Evolutionary conservation across 1,284 basidiomycete species (phyloP).

Genomic region (Cystobasidium pallidum): DNA sequence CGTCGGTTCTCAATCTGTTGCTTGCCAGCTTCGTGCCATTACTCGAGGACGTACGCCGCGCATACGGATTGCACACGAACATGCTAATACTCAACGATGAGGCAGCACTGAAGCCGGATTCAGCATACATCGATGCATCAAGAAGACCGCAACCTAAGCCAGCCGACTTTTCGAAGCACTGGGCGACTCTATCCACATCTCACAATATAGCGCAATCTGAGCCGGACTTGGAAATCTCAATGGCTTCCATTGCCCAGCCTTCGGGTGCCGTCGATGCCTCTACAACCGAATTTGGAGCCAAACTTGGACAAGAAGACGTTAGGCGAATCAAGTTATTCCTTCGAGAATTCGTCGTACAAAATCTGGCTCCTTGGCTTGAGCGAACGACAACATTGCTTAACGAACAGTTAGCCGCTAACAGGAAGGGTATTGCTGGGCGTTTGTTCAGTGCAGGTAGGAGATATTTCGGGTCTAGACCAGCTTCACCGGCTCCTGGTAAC

Average conservation of each 20-base stretch:
- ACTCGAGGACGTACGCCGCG: constrained; percentile 51
- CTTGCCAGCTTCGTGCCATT: constrained; percentile 44
- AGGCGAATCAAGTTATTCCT: constrained; percentile 78
- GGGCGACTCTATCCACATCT: constrained; percentile 11
- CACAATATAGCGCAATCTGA: not conserved
- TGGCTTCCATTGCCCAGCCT: not conserved
- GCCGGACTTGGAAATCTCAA: not conserved
- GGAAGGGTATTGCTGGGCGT: constrained; percentile 83
- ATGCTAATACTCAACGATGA: constrained; percentile 49
- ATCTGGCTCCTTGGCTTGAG: constrained; percentile 95
- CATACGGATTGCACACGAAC: constrained; percentile 52
- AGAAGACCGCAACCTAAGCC: constrained; percentile 36
- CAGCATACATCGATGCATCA: constrained; percentile 27
- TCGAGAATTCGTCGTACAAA: constrained; percentile 87
- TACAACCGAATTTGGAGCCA: constrained; percentile 45
- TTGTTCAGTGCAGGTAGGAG: constrained; percentile 72
- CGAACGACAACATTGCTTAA: constrained; percentile 91
- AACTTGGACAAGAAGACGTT: constrained; percentile 75
- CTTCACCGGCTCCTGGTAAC: constrained; percentile 53
- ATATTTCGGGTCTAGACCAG: constrained; percentile 59
- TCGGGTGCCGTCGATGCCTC: not conserved
- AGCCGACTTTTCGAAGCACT: constrained; percentile 20
- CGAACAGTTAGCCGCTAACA: constrained; percentile 80
- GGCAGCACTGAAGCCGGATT: constrained; percentile 29
- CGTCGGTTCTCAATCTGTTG: not conserved